phyloP scores from a whole-genome alignment of 2,329 filamentous ascomycete species.

The Coniochaeta sp. region DNA sequence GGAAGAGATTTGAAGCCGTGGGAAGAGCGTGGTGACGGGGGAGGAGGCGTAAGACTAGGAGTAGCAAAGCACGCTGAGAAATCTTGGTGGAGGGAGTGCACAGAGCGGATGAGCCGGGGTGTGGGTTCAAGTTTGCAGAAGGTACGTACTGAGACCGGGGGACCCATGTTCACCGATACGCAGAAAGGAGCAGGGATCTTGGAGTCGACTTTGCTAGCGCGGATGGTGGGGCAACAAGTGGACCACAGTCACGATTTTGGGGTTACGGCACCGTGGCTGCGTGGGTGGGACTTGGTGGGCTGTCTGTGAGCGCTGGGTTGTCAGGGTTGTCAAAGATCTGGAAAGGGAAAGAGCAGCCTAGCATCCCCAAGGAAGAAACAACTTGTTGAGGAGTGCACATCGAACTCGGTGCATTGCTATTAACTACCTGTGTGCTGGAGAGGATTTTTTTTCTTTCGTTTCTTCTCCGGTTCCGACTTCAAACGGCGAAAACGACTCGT shows the following conservation, averaged over 20 bases:
- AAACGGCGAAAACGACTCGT: background rate
- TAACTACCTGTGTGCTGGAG: too few relatives aligned
- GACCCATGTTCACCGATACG: background rate
- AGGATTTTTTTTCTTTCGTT: too few relatives aligned
- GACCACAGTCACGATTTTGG: background rate
- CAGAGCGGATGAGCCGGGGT: background rate
- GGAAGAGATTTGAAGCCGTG: background rate
- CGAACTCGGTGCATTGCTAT: background rate
- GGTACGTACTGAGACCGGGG: background rate
- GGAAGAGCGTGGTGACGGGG: constrained; percentile 1
- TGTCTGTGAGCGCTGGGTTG: too few relatives aligned
- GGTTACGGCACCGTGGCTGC: background rate
- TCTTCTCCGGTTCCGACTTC: background rate
- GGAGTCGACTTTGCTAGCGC: background rate
- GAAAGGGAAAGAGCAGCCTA: background rate
- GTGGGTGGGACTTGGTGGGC: too few relatives aligned
- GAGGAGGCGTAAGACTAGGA: constrained; percentile 3
- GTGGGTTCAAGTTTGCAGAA: background rate
- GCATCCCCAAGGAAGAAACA: background rate
- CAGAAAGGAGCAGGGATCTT: background rate
- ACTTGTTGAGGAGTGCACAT: background rate
- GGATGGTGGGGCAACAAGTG: background rate
- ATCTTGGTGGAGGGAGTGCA: constrained; percentile 2
- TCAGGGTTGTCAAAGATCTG: background rate
- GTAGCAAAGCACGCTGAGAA: constrained; percentile 1